Base-by-base conservation (phyloP, 2,329 filamentous ascomycete genomes). In the Fusarium sp. region DNA sequence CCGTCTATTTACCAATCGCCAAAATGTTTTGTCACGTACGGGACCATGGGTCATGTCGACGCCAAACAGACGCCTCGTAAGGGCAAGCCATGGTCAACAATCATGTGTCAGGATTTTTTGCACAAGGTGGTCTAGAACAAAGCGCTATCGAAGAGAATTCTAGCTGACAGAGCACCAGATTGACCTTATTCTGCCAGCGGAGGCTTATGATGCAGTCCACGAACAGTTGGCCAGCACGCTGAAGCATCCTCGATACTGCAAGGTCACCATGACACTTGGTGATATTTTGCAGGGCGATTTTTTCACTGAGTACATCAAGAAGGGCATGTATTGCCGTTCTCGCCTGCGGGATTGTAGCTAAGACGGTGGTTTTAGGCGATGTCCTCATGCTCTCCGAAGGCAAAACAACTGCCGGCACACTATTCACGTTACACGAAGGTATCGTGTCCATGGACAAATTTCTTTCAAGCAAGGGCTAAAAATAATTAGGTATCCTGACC, bases 351-450 rank as follows among this genome's bases (percentile, higher is more conserved):
- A 3, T 13, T 34, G 27, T 46, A 23, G 15, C 68, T 58, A 36
- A 64, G 15, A 34, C 18, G 50, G 27, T 54, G 18, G 5, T 31
- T 6, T 3, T 63, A 94, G 94, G 94, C 6, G 91, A 94, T 76
- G 83, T 97, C 51, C 80, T 93, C 72, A 93, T 98, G 92, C 86
- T 97, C 3, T 97, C 95, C 0, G 89, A 95, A 78, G 94, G 94
- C 12, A 87, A 87, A 34, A 83, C 87, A 8, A 90, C 89, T 3
- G 85, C 91, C 3, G 92, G 95, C 74, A 93, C 92, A 72, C 85
- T 91, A 3, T 95, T 94, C 77, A 88, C 88, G 0, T 81, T 98
- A 1, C 85, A 82, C 60, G 87, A 94, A 71, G 94, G 94, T 88
- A 82, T 54, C 78, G 67, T 10, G 16, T 31, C 40, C 30, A 23